Percentiles rank a stretch among this genome's conserved stretches.
These are phyloP conservation scores for Tulasnella sp. DNA, from an alignment of 768 basidiomycete species.

Conservation along the genomic window DNA sequence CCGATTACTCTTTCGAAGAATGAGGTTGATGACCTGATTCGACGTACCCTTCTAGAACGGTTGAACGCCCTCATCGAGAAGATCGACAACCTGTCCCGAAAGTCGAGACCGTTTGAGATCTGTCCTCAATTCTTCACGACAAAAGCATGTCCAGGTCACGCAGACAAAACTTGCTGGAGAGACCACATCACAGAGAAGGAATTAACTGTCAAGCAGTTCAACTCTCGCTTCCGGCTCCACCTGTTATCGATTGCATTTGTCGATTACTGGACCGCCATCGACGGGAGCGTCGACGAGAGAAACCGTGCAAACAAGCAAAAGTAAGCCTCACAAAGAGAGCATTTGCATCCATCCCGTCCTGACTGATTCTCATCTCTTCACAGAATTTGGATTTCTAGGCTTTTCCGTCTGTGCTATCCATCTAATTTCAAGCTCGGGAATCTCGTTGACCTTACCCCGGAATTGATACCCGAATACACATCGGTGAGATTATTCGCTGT, in stretches of 20 bases:
- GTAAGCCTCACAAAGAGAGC: neutral
- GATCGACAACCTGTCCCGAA: neutral
- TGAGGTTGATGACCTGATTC: neutral
- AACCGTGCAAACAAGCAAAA: neutral
- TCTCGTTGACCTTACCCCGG: neutral
- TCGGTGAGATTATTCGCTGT: neutral
- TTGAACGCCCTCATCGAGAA: neutral
- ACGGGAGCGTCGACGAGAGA: neutral
- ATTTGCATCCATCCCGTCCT: too few species aligned
- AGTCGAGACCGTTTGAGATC: neutral
- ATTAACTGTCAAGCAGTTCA: neutral
- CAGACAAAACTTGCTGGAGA: neutral
- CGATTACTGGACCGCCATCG: constrained; percentile 6
- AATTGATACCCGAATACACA: neutral
- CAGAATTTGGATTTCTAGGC: neutral
- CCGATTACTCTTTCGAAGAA: neutral
- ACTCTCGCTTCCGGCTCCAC: neutral
- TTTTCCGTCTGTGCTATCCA: constrained; percentile 10
- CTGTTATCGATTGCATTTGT: neutral
- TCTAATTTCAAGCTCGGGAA: neutral
- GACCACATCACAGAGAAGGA: too few species aligned
- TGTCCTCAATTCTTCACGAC: neutral
- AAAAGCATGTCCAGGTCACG: neutral
- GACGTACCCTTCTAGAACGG: neutral
- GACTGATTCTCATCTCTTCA: neutral